phyloP scores from a whole-genome alignment of 2,329 filamentous ascomycete species.

The Magnaporthiopsis incrustans region DNA sequence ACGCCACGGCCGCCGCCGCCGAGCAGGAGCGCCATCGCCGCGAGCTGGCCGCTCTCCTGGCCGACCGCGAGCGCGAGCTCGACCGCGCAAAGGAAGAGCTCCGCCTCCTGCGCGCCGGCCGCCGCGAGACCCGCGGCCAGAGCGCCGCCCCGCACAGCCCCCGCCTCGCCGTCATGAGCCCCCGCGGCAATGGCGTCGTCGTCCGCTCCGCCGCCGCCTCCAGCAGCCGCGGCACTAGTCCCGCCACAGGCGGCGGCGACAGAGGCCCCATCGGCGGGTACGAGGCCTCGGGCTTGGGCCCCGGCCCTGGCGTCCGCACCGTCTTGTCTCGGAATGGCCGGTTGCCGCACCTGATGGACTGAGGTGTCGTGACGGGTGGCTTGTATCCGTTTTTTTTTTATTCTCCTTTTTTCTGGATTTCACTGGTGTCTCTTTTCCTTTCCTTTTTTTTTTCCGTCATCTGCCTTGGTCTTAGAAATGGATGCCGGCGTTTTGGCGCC shows the following conservation, averaged over 20 bases:
- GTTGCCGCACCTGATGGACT: background rate
- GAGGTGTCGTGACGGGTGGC: background rate
- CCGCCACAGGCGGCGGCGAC: too few relatives aligned
- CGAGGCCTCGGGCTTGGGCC: background rate
- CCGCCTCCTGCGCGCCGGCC: conserved; percentile 35
- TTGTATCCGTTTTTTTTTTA: background rate
- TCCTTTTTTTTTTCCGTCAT: background rate
- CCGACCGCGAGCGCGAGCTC: conserved; percentile 46
- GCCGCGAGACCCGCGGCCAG: conserved; percentile 46
- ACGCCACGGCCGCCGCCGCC: conserved; percentile 24
- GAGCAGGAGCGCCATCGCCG: conserved; percentile 26
- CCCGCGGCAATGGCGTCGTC: conserved; percentile 23
- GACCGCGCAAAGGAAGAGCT: conserved; percentile 41
- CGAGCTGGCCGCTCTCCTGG: conserved; percentile 30
- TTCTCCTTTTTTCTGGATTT: background rate
- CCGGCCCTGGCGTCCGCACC: background rate
- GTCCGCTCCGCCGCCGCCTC: conserved; percentile 16
- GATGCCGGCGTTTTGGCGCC: background rate
- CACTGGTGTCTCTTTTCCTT: background rate
- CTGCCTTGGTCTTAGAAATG: background rate
- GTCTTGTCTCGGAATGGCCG: background rate
- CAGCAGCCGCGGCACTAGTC: conserved; percentile 10
- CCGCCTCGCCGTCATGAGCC: conserved; percentile 45
- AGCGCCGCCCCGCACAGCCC: conserved; percentile 53
- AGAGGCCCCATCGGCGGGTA: background rate